Evolutionary conservation across 768 basidiomycete genomes (phyloP).

Genomic region (Strobilomyces dryophilus): DNA sequence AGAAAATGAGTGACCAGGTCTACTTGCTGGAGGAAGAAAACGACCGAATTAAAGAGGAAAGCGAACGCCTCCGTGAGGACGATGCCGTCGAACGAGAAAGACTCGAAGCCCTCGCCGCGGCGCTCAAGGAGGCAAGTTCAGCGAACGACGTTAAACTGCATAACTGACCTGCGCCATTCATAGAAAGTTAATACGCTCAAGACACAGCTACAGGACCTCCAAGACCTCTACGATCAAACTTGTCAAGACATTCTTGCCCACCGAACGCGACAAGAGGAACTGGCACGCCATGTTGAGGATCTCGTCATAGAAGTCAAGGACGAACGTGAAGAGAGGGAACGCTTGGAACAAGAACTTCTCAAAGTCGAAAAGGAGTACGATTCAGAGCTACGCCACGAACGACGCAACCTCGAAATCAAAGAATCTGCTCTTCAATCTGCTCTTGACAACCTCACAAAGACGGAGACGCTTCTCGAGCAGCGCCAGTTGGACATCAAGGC

Average conservation of each 20-base stretch:
- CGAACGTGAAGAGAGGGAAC: constrained; percentile 56
- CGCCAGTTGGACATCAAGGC: constrained; percentile 73
- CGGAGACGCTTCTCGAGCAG: constrained; percentile 59
- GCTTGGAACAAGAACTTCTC: constrained; percentile 50
- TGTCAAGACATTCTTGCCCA: constrained; percentile 63
- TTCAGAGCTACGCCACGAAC: constrained; percentile 53
- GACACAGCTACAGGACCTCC: constrained; percentile 60
- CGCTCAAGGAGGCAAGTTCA: constrained; percentile 72
- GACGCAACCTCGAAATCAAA: constrained; percentile 64
- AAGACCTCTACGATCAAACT: constrained; percentile 60
- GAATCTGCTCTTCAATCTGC: constrained; percentile 63
- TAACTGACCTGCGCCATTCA: constrained; percentile 2
- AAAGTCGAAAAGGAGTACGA: constrained; percentile 61
- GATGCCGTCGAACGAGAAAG: constrained; percentile 65
- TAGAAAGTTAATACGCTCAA: constrained; percentile 72
- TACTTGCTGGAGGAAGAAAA: constrained; percentile 86
- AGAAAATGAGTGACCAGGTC: constrained; percentile 75
- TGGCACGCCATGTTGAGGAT: constrained; percentile 70
- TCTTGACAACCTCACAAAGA: constrained; percentile 57
- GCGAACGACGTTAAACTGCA: not conserved
- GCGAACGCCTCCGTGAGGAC: constrained; percentile 66
- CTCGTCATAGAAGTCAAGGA: constrained; percentile 58
- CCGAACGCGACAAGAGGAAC: constrained; percentile 70
- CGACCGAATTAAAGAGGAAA: constrained; percentile 70
- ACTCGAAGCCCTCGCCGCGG: constrained; percentile 59